These are phyloP conservation scores for Penicillium glabrum DNA, from an alignment of 2,329 filamentous ascomycete genomes.

Conservation along the genomic window DNA sequence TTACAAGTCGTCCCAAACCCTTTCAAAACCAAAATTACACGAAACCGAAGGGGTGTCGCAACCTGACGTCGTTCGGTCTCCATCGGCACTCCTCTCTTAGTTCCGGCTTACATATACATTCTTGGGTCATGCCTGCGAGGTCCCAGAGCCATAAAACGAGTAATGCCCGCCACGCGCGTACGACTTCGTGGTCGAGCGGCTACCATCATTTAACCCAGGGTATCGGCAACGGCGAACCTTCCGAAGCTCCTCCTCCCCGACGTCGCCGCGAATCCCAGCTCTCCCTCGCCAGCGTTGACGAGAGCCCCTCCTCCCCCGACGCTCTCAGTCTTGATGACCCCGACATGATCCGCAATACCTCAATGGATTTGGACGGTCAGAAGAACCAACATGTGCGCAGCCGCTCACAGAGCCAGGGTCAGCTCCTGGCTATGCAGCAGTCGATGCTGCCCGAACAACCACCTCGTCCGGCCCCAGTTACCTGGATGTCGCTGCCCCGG, in stretches of 20 bases:
- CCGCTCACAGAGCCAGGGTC: conserved; percentile 31
- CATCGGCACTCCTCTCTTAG: conserved; percentile 5
- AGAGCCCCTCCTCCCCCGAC: conserved; percentile 25
- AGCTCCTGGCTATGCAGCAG: conserved; percentile 20
- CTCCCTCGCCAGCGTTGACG: conserved; percentile 33
- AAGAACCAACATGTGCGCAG: conserved; percentile 26
- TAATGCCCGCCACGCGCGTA: conserved; percentile 37
- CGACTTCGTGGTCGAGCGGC: conserved; percentile 37
- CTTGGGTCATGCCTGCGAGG: conserved; percentile 23
- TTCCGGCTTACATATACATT: conserved; percentile 21
- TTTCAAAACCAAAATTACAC: conserved; percentile 13
- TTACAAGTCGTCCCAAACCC: neutral
- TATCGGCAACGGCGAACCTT: conserved; percentile 23
- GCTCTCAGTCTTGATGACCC: conserved; percentile 22
- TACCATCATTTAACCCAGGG: conserved; percentile 25
- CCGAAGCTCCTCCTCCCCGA: conserved; percentile 21
- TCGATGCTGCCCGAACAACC: conserved; percentile 15
- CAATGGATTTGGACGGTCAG: conserved; percentile 28
- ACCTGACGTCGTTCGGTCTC: conserved; percentile 16
- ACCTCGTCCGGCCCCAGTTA: conserved; percentile 30
- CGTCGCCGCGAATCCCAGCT: conserved; percentile 35
- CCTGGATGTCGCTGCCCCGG: conserved; percentile 42
- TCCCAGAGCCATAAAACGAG: conserved; percentile 26
- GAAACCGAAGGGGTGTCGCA: conserved; percentile 14
- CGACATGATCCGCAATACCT: conserved; percentile 33